These are phyloP conservation scores for Globisporangium paroecandrum DNA, from an alignment of 352 stramenopile genomes.

Conservation along the genomic window DNA sequence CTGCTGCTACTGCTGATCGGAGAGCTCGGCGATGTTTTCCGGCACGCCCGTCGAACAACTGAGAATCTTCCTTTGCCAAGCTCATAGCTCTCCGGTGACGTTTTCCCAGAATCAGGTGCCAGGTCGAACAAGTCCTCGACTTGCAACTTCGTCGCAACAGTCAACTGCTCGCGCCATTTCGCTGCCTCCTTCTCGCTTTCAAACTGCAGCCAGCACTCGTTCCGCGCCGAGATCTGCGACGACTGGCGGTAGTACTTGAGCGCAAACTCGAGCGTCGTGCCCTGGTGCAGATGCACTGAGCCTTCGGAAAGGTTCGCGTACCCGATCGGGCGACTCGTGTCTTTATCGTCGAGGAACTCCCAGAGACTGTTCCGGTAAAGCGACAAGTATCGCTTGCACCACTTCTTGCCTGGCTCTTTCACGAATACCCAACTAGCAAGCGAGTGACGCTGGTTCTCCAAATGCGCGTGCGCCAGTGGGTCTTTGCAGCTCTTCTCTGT, in stretches of 20 bases:
- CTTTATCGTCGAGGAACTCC: constrained; percentile 70
- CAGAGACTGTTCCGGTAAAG: constrained; percentile 72
- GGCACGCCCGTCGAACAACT: constrained; percentile 53
- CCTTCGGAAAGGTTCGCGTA: constrained; percentile 77
- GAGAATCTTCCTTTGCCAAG: constrained; percentile 82
- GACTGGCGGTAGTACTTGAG: constrained; percentile 59
- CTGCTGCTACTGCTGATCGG: neutral
- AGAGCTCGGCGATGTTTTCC: constrained; percentile 19
- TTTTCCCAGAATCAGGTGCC: constrained; percentile 34
- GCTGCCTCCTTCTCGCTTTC: constrained; percentile 39
- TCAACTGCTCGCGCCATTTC: constrained; percentile 40
- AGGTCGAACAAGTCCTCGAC: constrained; percentile 73
- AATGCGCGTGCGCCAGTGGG: constrained; percentile 15
- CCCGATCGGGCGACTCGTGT: constrained; percentile 56
- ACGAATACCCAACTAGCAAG: constrained; percentile 51
- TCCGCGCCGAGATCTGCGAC: constrained; percentile 39
- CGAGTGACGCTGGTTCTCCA: constrained; percentile 21
- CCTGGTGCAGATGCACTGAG: constrained; percentile 48
- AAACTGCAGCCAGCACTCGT: constrained; percentile 66
- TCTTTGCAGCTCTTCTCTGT: constrained; percentile 31
- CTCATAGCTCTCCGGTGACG: constrained; percentile 47
- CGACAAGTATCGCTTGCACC: constrained; percentile 65
- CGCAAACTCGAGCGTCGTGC: constrained; percentile 46
- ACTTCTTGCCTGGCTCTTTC: constrained; percentile 61
- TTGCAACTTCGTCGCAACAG: constrained; percentile 36